A percentile compares a stretch with the other conserved stretches of the same genome.
Conservation (phyloP, 805 yeast species). For the Metschnikowia shivogae region DNA sequence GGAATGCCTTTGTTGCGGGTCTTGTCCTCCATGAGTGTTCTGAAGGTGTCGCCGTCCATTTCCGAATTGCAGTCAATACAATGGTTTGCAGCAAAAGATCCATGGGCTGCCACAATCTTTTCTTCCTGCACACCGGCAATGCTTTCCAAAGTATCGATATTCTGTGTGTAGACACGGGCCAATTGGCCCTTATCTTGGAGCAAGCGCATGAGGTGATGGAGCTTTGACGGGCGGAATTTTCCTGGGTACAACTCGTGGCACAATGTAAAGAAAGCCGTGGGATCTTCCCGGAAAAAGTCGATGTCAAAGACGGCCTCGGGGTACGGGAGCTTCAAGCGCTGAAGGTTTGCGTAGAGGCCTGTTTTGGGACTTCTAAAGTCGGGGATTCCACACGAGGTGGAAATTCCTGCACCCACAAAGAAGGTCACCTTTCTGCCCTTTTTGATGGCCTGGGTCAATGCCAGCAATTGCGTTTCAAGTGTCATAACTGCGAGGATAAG, state of each 20-base stretch:
- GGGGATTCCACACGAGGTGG: constrained; percentile 92
- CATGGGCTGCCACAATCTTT: constrained; percentile 85
- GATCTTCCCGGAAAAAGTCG: constrained; percentile 68
- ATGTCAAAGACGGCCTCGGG: constrained; percentile 96
- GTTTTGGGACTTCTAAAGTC: constrained; percentile 92
- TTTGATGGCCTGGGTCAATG: constrained; percentile 29
- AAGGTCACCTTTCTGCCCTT: constrained; percentile 46
- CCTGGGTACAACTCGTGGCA: constrained; percentile 89
- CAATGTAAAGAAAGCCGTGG: constrained; percentile 78
- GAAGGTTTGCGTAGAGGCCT: constrained; percentile 78
- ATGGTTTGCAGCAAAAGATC: constrained; percentile 81
- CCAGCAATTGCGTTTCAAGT: constrained; percentile 19
- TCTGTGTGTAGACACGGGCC: constrained; percentile 81
- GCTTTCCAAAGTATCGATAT: constrained; percentile 88
- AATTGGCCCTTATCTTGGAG: constrained; percentile 61
- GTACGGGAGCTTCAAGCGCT: constrained; percentile 71
- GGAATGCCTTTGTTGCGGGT: constrained; percentile 40
- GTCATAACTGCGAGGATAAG: constrained; percentile 1
- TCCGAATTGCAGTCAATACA: constrained; percentile 70
- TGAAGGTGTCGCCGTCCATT: constrained; percentile 47
- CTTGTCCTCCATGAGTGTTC: constrained; percentile 31
- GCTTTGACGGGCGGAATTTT: constrained; percentile 74
- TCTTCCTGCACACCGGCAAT: constrained; percentile 70
- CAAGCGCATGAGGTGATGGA: constrained; percentile 68
- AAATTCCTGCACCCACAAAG: constrained; percentile 90